Evolutionary conservation across 768 basidiomycete genomes (phyloP).

Genomic region (Auriscalpium orientale): DNA sequence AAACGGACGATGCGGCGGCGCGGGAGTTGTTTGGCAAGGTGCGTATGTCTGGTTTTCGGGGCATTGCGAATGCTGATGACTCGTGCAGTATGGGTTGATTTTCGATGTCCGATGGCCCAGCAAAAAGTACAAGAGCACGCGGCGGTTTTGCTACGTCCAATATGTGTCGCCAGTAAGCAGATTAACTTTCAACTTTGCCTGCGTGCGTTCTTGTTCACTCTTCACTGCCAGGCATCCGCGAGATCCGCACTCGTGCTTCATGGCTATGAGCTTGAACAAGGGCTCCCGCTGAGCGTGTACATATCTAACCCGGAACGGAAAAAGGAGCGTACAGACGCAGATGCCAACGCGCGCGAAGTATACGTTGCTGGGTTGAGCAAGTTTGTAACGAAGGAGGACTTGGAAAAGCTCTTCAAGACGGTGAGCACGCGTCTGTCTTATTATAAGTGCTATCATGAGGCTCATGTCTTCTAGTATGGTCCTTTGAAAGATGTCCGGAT

Average conservation of each 20-base stretch:
- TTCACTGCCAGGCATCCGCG: conserved; percentile 47
- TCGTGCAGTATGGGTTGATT: conserved; percentile 70
- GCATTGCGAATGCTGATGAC: conserved; percentile 1
- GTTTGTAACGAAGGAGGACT: conserved; percentile 68
- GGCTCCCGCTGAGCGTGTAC: conserved; percentile 62
- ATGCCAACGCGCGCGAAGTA: conserved; percentile 76
- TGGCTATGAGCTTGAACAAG: conserved; percentile 64
- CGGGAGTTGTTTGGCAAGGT: conserved; percentile 76
- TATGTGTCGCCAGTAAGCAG: conserved; percentile 71
- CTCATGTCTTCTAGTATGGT: conserved; percentile 55
- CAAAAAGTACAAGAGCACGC: conserved; percentile 86
- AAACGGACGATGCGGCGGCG: conserved; percentile 68
- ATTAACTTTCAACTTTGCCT: background rate
- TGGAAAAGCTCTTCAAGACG: conserved; percentile 69
- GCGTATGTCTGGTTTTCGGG: conserved; percentile 7
- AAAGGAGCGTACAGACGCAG: conserved; percentile 84
- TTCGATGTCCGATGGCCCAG: conserved; percentile 98
- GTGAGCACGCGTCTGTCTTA: conserved; percentile 34
- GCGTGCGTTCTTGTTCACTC: background rate
- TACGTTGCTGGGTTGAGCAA: conserved; percentile 84
- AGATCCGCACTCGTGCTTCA: conserved; percentile 75
- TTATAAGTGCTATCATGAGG: background rate
- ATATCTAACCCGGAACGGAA: conserved; percentile 88
- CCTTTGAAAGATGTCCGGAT: conserved; percentile 75
- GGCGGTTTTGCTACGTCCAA: conserved; percentile 94